Conservation (phyloP, 2,329 filamentous ascomycete species). For the Botrytis medusae region DNA sequence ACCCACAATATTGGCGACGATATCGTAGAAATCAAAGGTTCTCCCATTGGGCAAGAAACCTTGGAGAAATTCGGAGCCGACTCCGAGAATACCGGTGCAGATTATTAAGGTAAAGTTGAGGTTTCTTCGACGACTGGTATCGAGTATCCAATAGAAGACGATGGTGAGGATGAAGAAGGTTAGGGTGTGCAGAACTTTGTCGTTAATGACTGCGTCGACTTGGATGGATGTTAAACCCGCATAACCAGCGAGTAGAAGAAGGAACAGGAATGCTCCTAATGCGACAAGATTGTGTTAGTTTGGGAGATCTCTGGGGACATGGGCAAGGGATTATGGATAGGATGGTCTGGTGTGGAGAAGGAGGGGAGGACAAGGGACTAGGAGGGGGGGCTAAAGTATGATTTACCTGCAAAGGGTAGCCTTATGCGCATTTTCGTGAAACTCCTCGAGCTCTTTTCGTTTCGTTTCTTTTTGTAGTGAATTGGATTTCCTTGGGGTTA, state of each 20-base stretch:
- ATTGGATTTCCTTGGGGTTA: neutral
- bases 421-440: constrained; percentile 73
- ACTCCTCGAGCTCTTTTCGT: neutral
- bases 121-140: constrained; percentile 81
- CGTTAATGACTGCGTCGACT: constrained; percentile 64
- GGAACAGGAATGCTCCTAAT: constrained; percentile 64
- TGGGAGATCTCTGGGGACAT: constrained; percentile 1
- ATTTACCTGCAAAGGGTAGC: constrained; percentile 80
- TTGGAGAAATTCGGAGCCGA: constrained; percentile 77
- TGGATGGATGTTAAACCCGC: constrained; percentile 70
- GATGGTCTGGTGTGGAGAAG: constrained; percentile 15
- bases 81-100: constrained; percentile 69
- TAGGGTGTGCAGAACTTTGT: constrained; percentile 83
- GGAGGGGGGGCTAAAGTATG: constrained; percentile 1
- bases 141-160: constrained; percentile 94
- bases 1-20: constrained; percentile 83
- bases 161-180: constrained; percentile 89
- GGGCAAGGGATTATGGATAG: neutral
- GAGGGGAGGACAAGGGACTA: constrained; percentile 16
- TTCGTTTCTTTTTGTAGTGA: neutral
- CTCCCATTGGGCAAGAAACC: constrained; percentile 72
- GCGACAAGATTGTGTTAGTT: constrained; percentile 22
- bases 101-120: constrained; percentile 79
- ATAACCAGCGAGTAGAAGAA: constrained; percentile 76
- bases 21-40: constrained; percentile 75